Conservation (phyloP, 164 flowering plant genomes). For the Nymphaea colorata region DNA sequence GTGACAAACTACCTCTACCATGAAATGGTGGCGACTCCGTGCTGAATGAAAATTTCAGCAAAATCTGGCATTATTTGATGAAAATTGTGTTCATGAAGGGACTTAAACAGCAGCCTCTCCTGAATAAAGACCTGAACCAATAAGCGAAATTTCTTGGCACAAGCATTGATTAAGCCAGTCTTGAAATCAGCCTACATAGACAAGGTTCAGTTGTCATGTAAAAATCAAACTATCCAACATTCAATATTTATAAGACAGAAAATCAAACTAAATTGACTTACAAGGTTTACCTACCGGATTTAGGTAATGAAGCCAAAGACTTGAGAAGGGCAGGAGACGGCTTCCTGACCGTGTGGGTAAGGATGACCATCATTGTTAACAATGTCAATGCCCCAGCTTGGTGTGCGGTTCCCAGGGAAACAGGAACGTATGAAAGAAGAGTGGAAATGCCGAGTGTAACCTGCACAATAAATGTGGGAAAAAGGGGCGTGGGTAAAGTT, state of each 20-base stretch:
- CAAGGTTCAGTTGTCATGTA: no score
- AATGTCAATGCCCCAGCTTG: constrained; percentile 94
- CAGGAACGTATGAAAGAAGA: constrained; percentile 83
- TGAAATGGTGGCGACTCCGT: no score
- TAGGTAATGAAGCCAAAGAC: constrained; percentile 3
- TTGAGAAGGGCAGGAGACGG: constrained; percentile 35
- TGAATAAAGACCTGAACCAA: no score
- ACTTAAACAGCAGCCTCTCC: no score
- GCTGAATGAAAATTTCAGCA: no score
- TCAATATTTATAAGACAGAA: background rate
- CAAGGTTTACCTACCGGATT: background rate
- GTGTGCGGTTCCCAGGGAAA: constrained; percentile 76
- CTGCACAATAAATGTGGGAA: constrained; percentile 23
- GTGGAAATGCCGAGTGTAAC: constrained; percentile 86
- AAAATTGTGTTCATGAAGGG: no score
- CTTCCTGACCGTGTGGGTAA: constrained; percentile 62
- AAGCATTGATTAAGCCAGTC: no score
- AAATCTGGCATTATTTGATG: no score
- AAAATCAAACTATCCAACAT: no score
- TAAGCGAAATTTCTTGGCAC: no score
- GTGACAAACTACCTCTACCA: no score
- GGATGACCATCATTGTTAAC: constrained; percentile 56
- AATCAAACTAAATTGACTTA: background rate
- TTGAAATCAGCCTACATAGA: no score
- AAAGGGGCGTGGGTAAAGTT: background rate